phyloP scores from a whole-genome alignment of 2,329 filamentous ascomycete genomes.

The Colletotrichum tanaceti region DNA sequence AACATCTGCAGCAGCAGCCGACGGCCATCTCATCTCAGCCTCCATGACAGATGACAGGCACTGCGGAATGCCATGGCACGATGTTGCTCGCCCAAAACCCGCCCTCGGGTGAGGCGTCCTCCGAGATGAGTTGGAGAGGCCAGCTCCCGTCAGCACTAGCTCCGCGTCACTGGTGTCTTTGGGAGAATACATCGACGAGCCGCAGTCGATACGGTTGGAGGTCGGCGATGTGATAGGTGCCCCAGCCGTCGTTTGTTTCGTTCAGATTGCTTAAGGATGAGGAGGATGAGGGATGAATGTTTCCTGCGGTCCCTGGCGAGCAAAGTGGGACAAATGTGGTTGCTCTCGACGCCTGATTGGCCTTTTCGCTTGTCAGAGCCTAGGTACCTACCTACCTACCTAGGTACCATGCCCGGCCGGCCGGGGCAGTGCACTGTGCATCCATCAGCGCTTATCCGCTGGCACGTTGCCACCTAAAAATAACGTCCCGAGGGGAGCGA shows the following conservation, averaged over 20 bases:
- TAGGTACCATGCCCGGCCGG: neutral
- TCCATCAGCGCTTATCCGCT: slow-evolving; percentile 28
- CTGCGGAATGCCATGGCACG: neutral
- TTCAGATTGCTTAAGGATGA: neutral
- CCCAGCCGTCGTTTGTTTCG: slow-evolving; percentile 1
- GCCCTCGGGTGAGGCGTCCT: slow-evolving; percentile 20
- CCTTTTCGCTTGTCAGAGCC: slow-evolving; percentile 5
- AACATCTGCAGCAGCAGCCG: neutral
- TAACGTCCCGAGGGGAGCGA: neutral
- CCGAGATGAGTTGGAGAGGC: slow-evolving; percentile 18
- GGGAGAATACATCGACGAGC: neutral
- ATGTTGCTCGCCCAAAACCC: neutral
- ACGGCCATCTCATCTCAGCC: slow-evolving; percentile 8
- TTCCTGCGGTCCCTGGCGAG: neutral
- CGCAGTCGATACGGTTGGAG: neutral
- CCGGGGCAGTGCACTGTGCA: slow-evolving; percentile 31
- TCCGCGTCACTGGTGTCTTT: slow-evolving; percentile 4
- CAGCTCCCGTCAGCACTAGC: slow-evolving; percentile 26
- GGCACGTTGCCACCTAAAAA: slow-evolving; percentile 32
- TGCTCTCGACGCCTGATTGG: slow-evolving; percentile 25
- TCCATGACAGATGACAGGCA: neutral
- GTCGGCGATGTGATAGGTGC: slow-evolving; percentile 15
- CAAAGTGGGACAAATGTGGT: no score
- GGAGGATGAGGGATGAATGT: slow-evolving; percentile 4
- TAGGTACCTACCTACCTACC: no score